Percentiles rank a stretch among this genome's conserved stretches.
These are phyloP conservation scores for Chimonanthus salicifolius DNA, from an alignment of 164 flowering plant genomes.

Conservation along the genomic window DNA sequence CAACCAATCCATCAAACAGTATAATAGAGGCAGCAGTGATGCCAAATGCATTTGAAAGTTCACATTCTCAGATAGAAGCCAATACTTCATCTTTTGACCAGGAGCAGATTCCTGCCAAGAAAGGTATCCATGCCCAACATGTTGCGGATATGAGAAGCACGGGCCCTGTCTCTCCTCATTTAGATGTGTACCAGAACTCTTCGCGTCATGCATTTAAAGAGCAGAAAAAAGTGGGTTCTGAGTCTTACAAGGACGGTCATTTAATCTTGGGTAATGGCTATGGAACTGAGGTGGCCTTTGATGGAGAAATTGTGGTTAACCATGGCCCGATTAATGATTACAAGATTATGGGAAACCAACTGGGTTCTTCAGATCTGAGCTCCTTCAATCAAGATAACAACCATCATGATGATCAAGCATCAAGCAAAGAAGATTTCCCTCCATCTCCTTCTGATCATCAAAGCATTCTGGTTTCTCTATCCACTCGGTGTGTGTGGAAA, in stretches of 20 bases:
- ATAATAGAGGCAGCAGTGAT: constrained; percentile 14
- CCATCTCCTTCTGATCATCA: constrained; percentile 91
- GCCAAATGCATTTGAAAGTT: constrained; percentile 21
- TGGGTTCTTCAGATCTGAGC: constrained; percentile 25
- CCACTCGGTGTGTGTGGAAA: constrained; percentile 93
- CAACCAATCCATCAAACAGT: constrained; percentile 9
- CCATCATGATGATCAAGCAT: constrained; percentile 30
- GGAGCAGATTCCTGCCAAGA: constrained; percentile 6
- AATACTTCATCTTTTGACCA: constrained; percentile 7
- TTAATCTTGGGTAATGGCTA: constrained; percentile 10
- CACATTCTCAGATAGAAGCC: constrained; percentile 13
- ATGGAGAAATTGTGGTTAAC: constrained; percentile 11
- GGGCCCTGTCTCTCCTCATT: constrained; percentile 11
- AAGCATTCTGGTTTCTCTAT: constrained; percentile 90
- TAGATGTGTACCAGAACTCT: constrained; percentile 16
- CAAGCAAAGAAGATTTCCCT: constrained; percentile 75
- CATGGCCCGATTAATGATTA: constrained; percentile 13
- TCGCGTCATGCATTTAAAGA: constrained; percentile 20
- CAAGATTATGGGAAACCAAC: constrained; percentile 15
- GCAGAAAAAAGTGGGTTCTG: constrained; percentile 12
- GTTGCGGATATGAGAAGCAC: neutral
- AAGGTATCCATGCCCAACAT: neutral
- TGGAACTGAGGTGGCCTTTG: constrained; percentile 17
- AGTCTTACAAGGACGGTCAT: constrained; percentile 12
- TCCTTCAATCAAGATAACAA: constrained; percentile 36